phyloP scores from a whole-genome alignment of 1,284 basidiomycete genomes.

The Tremellales sp. region DNA sequence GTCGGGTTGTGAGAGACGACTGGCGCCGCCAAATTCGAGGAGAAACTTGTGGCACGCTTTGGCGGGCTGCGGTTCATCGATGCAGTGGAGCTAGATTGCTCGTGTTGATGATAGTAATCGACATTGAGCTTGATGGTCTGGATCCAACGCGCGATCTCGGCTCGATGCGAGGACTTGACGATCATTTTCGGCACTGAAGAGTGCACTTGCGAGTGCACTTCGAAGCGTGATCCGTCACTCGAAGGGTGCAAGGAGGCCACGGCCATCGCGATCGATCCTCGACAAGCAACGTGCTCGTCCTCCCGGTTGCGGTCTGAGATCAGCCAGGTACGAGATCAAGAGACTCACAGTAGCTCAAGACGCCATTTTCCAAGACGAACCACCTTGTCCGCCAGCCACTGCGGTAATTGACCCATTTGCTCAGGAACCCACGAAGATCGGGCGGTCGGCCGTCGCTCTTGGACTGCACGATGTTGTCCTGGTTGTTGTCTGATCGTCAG shows the following conservation, averaged over 20 bases:
- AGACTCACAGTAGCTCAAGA: conserved; percentile 62
- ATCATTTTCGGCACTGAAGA: conserved; percentile 64
- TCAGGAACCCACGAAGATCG: conserved; percentile 62
- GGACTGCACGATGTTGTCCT: conserved; percentile 54
- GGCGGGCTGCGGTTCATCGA: conserved; percentile 3
- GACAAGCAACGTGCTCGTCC: conserved; percentile 79
- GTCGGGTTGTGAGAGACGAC: conserved; percentile 25
- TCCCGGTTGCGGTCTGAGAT: conserved; percentile 69
- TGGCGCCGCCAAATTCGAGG: conserved; percentile 29
- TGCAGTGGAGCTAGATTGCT: conserved; percentile 23
- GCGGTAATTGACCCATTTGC: conserved; percentile 47
- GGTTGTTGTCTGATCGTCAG: conserved; percentile 63
- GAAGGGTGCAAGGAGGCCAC: conserved; percentile 63
- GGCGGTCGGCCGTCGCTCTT: conserved; percentile 54
- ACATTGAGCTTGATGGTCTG: conserved; percentile 70
- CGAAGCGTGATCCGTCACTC: conserved; percentile 61
- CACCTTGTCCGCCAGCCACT: conserved; percentile 85
- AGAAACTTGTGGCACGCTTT: conserved; percentile 19
- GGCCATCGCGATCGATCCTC: conserved; percentile 86
- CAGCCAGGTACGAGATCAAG: neutral
- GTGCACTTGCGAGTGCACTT: conserved; percentile 62
- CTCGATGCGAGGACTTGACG: conserved; percentile 83
- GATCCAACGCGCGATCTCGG: conserved; percentile 83
- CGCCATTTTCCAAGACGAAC: conserved; percentile 87
- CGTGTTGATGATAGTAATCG: conserved; percentile 53